Conservation (phyloP, 768 basidiomycete species). For the Mycena venus region DNA sequence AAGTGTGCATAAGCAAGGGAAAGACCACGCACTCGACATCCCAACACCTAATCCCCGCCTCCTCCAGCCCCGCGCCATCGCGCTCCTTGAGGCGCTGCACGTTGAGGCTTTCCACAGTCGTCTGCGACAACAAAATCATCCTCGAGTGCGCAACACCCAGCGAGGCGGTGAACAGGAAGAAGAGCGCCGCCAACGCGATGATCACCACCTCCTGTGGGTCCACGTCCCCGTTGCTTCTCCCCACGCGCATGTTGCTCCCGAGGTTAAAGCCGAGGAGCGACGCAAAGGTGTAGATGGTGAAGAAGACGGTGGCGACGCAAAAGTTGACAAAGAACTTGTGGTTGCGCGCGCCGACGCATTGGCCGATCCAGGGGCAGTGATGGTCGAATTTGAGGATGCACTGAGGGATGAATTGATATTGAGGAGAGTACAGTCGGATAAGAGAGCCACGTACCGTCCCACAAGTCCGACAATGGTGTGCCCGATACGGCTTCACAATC, state of each 20-base stretch:
- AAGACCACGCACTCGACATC: conserved; percentile 61
- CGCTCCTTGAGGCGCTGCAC: conserved; percentile 73
- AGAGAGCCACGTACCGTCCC: too few relatives aligned
- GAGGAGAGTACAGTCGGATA: too few relatives aligned
- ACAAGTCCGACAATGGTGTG: too few relatives aligned
- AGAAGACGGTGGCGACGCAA: conserved; percentile 70
- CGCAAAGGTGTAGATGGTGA: conserved; percentile 72
- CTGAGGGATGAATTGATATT: too few relatives aligned
- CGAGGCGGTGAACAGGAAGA: conserved; percentile 75
- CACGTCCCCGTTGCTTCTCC: conserved; percentile 44
- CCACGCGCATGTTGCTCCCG: conserved; percentile 40
- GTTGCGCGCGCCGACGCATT: conserved; percentile 94
- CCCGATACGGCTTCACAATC: conserved; percentile 78
- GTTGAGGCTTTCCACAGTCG: conserved; percentile 85
- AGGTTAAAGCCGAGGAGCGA: conserved; percentile 71
- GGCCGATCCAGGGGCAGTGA: conserved; percentile 95
- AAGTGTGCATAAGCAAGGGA: too few relatives aligned
- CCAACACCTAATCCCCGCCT: conserved; percentile 64
- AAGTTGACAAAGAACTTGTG: conserved; percentile 94
- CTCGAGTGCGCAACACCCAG: conserved; percentile 72
- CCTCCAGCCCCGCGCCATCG: conserved; percentile 65
- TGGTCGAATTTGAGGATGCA: conserved; percentile 90
- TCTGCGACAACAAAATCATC: conserved; percentile 73
- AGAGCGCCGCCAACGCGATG: conserved; percentile 81
- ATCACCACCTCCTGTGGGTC: conserved; percentile 82